Percentiles rank a stretch among this genome's conserved stretches.
Conservation (phyloP, 805 yeast species). For the Wickerhamiella allomyrinae region DNA sequence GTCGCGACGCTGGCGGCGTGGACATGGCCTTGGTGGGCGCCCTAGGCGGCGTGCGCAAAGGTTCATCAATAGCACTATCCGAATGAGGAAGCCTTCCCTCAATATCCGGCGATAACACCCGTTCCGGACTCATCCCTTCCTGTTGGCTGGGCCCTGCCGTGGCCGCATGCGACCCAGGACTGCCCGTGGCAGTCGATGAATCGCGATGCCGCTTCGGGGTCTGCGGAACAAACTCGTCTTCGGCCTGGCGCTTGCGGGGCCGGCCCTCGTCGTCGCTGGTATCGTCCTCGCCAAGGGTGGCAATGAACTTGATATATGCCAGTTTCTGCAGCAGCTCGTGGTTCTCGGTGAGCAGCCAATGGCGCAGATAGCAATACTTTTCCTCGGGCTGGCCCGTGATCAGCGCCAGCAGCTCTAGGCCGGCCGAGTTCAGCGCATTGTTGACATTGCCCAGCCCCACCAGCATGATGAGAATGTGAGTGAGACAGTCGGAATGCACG, state of each 20-base stretch:
- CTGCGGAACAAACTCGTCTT: not conserved
- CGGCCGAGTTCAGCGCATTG: conserved; percentile 59
- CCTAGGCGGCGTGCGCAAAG: not conserved
- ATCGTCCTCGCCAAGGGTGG: not conserved
- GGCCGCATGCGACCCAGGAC: not conserved
- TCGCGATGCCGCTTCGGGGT: conserved; percentile 2
- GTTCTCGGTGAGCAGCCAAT: conserved; percentile 1
- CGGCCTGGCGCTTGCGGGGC: not conserved
- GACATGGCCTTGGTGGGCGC: not conserved
- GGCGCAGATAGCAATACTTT: conserved; percentile 7
- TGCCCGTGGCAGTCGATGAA: not conserved
- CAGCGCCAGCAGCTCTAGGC: conserved; percentile 40
- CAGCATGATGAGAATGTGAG: conserved; percentile 36
- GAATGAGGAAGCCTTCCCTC: not conserved
- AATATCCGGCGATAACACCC: not conserved
- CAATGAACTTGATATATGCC: not conserved
- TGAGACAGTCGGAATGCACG: conserved; percentile 39
- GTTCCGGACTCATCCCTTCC: not conserved
- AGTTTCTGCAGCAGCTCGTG: not conserved
- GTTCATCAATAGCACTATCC: not conserved
- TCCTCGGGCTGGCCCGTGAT: conserved; percentile 2
- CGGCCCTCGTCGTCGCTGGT: conserved; percentile 1
- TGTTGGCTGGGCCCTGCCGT: too few species aligned
- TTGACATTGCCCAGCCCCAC: conserved; percentile 35
- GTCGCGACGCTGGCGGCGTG: conserved; percentile 1